phyloP scores from a whole-genome alignment of 164 flowering plant species.

The Magnolia changhungtana region DNA sequence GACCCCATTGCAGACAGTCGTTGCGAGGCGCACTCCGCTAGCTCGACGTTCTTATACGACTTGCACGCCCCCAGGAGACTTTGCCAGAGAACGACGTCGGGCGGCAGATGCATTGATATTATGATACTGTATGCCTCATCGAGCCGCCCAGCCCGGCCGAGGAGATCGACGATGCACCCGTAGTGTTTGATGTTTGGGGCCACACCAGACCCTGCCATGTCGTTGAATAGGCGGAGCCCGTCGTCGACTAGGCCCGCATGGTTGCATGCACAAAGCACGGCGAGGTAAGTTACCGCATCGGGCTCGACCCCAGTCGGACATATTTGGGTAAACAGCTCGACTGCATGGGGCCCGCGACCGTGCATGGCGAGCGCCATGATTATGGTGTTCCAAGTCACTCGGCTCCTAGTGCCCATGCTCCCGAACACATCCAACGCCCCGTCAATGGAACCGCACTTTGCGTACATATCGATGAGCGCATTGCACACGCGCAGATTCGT shows the following conservation, averaged over 20 bases:
- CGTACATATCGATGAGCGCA: constrained; percentile 80
- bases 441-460: constrained; percentile 72
- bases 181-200: constrained; percentile 68
- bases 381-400: constrained; percentile 85
- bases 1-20: constrained; percentile 77
- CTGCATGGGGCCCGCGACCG: constrained; percentile 53
- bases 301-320: constrained; percentile 29
- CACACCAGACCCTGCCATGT: constrained; percentile 46
- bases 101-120: constrained; percentile 50
- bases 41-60: constrained; percentile 65
- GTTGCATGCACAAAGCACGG: constrained; percentile 73
- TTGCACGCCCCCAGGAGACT: constrained; percentile 71
- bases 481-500: constrained; percentile 65
- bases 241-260: constrained; percentile 82
- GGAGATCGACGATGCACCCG: constrained; percentile 75
- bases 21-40: constrained; percentile 70
- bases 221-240: constrained; percentile 53
- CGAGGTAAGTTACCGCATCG: constrained; percentile 64
- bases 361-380: constrained; percentile 79
- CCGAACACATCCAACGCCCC: constrained; percentile 55
- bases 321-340: constrained; percentile 64
- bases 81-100: constrained; percentile 88
- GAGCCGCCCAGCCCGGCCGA: constrained; percentile 78
- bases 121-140: constrained; percentile 58
- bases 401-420: constrained; percentile 37